Evolutionary conservation across 768 basidiomycete genomes (phyloP), one percentile per base, ranked within the genome.

Genomic region (Hygrophorus russula): DNA sequence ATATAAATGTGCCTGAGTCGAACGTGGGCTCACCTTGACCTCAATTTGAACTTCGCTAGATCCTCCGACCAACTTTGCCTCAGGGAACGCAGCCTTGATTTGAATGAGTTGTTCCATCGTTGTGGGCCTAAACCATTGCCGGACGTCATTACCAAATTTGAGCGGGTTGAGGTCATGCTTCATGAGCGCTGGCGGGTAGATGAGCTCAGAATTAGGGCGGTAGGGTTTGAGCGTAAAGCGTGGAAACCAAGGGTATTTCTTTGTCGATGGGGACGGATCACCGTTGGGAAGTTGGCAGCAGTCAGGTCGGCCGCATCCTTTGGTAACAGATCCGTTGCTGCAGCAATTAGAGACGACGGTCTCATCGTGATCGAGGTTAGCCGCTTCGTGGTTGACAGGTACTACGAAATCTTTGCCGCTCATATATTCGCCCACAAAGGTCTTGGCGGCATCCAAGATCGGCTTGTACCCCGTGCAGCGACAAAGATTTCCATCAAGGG

Each of bases 11-110:
- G 9, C 9, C 13, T 3, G 10, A 35, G 17, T 17, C 33, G n/a
- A 35, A 13, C 5, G n/a, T 5, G 5, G 9, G 10, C 33, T 3
- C 3, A 35, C 33, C 46, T 52, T 52, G 39, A 52, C 51, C 36
- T 52, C 51, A 40, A 52, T 52, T 29, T 52, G 51, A 34, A 52
- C 46, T 40, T 52, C 51, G 5, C 47, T 39, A 11, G 51, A 52
- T 5, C 51, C 51, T 8, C 51, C 51, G 3, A 52, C 48, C 36
- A 52, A 48, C 44, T 52, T 52, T 10, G 51, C 51, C 12, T 49
- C 44, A 3, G 51, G 51, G 19, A 49, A 40, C 33, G 41, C 34
- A 19, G 47, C 38, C 29, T 49, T 49, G 40, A 52, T 49, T 19
- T 45, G 47, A 27, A 52, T 36, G 18, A 52, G 51, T 30, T 52